Conservation (phyloP, 305 asterid genomes). For the Plantago lanceolata region DNA sequence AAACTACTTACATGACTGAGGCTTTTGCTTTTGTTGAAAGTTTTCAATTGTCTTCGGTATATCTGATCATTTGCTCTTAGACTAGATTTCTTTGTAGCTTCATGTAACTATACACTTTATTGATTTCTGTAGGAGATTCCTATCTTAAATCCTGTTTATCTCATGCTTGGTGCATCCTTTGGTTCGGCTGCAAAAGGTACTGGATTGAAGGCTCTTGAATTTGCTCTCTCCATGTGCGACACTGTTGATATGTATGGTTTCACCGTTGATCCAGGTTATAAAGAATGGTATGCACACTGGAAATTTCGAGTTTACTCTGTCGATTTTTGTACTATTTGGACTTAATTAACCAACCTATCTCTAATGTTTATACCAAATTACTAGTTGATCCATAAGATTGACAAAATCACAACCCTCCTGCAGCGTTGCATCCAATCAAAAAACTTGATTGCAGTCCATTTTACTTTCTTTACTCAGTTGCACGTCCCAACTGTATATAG, state of each 20-base stretch:
- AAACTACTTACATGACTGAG: neutral
- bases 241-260: conserved; percentile 96
- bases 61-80: neutral
- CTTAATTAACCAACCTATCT: neutral
- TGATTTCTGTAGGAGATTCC: conserved; percentile 64
- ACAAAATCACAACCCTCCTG: neutral
- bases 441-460: neutral
- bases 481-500: no score
- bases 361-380: neutral
- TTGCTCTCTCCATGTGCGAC: conserved; percentile 91
- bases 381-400: neutral
- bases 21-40: neutral
- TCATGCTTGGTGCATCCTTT: conserved; percentile 86
- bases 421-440: neutral
- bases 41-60: neutral
- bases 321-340: conserved; percentile 12
- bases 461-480: neutral
- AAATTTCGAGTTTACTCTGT: conserved; percentile 10
- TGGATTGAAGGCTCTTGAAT: conserved; percentile 97
- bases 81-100: neutral
- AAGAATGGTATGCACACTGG: conserved; percentile 61
- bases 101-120: neutral
- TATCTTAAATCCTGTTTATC: conserved; percentile 59
- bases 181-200: conserved; percentile 99
- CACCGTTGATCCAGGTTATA: conserved; percentile 98